Percentiles rank a stretch among this genome's conserved stretches.
These are phyloP conservation scores for Coemansia sp. DNA, from an alignment of 192 early-diverging fungal species.

Conservation along the genomic window DNA sequence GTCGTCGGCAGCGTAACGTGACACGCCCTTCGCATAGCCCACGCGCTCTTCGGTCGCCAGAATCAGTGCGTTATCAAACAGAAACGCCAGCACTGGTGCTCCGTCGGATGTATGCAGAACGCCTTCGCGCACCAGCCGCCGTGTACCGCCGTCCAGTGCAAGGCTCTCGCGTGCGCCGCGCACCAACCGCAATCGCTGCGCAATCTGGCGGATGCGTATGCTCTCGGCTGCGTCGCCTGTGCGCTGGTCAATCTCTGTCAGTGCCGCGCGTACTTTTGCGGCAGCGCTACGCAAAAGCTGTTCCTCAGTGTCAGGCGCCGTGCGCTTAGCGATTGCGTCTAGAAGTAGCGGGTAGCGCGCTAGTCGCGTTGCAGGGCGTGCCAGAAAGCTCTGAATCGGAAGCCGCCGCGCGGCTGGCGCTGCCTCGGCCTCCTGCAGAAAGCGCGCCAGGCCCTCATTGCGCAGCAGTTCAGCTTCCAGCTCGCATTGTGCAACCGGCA, in stretches of 20 bases:
- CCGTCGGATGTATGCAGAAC: slow-evolving; percentile 25
- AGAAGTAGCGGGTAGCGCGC: slow-evolving; percentile 85
- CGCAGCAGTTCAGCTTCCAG: slow-evolving; percentile 74
- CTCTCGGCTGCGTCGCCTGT: slow-evolving; percentile 41
- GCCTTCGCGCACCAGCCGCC: slow-evolving; percentile 44
- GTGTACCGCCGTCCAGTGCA: slow-evolving; percentile 30
- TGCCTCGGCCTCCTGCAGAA: slow-evolving; percentile 75
- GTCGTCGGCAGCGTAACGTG: slow-evolving; percentile 45
- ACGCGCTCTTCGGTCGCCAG: slow-evolving; percentile 45
- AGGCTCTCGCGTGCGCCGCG: slow-evolving; percentile 47
- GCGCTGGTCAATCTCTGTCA: slow-evolving; percentile 39
- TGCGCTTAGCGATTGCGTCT: slow-evolving; percentile 72
- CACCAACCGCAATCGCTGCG: slow-evolving; percentile 39
- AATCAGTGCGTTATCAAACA: slow-evolving; percentile 53
- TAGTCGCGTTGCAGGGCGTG: slow-evolving; percentile 81
- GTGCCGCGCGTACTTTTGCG: slow-evolving; percentile 30
- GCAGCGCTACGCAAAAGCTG: slow-evolving; percentile 20
- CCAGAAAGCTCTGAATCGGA: slow-evolving; percentile 84
- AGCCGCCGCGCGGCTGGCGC: slow-evolving; percentile 73
- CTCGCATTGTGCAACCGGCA: slow-evolving; percentile 71
- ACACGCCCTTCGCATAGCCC: slow-evolving; percentile 35
- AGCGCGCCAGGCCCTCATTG: slow-evolving; percentile 67
- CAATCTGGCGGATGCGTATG: slow-evolving; percentile 44
- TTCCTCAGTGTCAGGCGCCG: slow-evolving; percentile 64
- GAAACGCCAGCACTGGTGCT: slow-evolving; percentile 42